A percentile compares a stretch with the other conserved stretches of the same genome.
Conservation (phyloP, 139 green algal genomes). For the Volvox reticuliferus region DNA sequence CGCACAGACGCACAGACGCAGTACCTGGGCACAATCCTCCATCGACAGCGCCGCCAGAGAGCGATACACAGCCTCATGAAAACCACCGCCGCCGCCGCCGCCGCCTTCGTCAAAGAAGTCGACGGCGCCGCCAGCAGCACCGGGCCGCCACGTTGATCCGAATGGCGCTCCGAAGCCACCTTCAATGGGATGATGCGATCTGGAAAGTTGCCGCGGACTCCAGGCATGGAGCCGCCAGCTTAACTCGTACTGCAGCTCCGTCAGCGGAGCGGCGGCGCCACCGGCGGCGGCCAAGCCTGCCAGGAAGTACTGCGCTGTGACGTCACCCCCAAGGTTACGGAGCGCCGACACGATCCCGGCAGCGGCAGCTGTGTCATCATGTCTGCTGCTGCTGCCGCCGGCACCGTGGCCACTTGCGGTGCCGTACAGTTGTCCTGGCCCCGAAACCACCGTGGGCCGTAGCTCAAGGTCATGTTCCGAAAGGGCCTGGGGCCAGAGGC, state of each 20-base stretch:
- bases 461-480: slow-evolving; percentile 59
- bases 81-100: neutral
- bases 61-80: slow-evolving; percentile 34
- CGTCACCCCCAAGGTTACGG: slow-evolving; percentile 19
- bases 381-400: neutral
- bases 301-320: slow-evolving; percentile 33
- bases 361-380: neutral
- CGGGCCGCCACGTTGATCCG: too few relatives aligned
- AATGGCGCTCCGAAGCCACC: too few relatives aligned
- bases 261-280: neutral
- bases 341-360: slow-evolving; percentile 38
- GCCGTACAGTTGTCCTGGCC: neutral
- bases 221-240: slow-evolving; percentile 48
- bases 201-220: neutral
- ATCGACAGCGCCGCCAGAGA: slow-evolving; percentile 29
- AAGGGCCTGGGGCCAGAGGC: slow-evolving; percentile 58
- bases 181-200: too few relatives aligned
- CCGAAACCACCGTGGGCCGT: neutral
- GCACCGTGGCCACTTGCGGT: too few relatives aligned
- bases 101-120: neutral
- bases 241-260: slow-evolving; percentile 54
- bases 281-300: neutral
- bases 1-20: neutral
- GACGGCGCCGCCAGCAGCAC: neutral
- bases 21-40: slow-evolving; percentile 40